A percentile compares a stretch with the other conserved stretches of the same genome.
Evolutionary conservation across 495 filamentous ascomycete genomes (phyloP).

Genomic region (Penicillium goetzii): DNA sequence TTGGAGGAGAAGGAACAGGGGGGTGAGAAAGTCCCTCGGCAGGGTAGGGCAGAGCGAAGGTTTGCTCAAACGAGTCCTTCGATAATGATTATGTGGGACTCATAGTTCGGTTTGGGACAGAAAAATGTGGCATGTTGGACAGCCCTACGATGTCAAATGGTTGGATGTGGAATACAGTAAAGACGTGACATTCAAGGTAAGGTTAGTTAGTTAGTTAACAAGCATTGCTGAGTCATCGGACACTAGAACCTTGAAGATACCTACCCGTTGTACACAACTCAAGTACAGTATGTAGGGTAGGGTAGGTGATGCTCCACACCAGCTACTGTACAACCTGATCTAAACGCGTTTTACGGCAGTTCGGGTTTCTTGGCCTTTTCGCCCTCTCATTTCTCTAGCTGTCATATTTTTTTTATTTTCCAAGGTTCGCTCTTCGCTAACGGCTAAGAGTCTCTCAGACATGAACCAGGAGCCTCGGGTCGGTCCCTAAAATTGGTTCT

Average conservation of each 20-base stretch:
- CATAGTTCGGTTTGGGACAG: not conserved
- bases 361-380: slow-evolving; percentile 10
- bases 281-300: not conserved
- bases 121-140: slow-evolving; percentile 13
- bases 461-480: not conserved
- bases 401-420: not conserved
- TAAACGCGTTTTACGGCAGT: not conserved
- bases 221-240: slow-evolving; percentile 25
- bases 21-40: not conserved
- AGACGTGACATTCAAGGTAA: not conserved
- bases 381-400: slow-evolving; percentile 7
- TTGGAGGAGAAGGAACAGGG: slow-evolving; percentile 29
- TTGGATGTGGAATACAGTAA: slow-evolving; percentile 8
- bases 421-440: slow-evolving; percentile 18
- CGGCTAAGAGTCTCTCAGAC: not conserved
- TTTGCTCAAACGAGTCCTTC: not conserved
- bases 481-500: not conserved
- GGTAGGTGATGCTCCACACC: slow-evolving; percentile 22
- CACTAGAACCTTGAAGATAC: not conserved
- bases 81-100: not conserved
- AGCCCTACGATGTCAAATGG: slow-evolving; percentile 5
- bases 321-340: slow-evolving; percentile 18
- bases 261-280: no score
- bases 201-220: no score
- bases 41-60: not conserved